Conservation (phyloP, 2,329 filamentous ascomycete species). For the Aspergillus tanneri region DNA sequence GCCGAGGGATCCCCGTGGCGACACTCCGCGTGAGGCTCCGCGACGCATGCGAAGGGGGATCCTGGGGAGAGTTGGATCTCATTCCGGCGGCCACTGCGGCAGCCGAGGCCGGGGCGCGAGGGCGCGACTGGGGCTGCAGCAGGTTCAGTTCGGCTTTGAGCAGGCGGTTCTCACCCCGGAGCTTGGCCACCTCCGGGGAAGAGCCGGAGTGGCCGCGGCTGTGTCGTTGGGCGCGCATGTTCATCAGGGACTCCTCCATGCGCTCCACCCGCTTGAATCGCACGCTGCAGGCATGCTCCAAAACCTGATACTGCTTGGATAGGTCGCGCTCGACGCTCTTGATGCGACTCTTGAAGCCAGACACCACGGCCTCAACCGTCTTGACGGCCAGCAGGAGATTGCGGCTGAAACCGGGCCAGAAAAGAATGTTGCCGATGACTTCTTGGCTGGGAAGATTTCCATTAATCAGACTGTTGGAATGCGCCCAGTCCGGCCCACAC, state of each 20-base stretch:
- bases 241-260: constrained; percentile 75
- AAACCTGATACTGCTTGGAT: constrained; percentile 82
- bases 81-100: constrained; percentile 38
- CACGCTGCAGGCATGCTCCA: constrained; percentile 77
- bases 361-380: constrained; percentile 77
- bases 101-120: constrained; percentile 49
- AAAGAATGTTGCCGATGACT: constrained; percentile 77
- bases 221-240: constrained; percentile 46
- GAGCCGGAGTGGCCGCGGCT: constrained; percentile 31
- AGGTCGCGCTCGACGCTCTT: constrained; percentile 83
- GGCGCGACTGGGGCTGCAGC: constrained; percentile 63
- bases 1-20: constrained; percentile 35
- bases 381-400: constrained; percentile 86
- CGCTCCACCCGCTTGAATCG: constrained; percentile 83
- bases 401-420: constrained; percentile 76
- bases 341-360: constrained; percentile 75
- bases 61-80: constrained; percentile 39
- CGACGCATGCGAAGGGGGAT: constrained; percentile 28
- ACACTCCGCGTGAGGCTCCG: constrained; percentile 32
- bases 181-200: constrained; percentile 57
- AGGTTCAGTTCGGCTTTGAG: constrained; percentile 65
- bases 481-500: constrained; percentile 88
- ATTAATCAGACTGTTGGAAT: constrained; percentile 84
- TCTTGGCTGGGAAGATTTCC: constrained; percentile 83
- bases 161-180: constrained; percentile 60